Evolutionary conservation across 192 early-diverging fungal genomes (phyloP).

Genomic region (Lobosporangium transversale): DNA sequence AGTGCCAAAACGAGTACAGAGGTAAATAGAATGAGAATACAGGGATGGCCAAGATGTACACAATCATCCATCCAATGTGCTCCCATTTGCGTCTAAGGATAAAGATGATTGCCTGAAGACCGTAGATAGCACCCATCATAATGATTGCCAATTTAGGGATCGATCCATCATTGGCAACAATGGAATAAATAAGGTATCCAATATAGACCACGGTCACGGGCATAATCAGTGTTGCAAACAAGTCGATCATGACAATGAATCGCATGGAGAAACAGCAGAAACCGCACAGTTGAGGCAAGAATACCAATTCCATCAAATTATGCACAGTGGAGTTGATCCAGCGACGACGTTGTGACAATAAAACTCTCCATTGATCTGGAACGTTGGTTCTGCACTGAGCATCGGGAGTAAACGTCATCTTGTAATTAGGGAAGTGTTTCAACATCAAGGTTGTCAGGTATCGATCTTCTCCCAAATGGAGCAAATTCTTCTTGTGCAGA

Average conservation of each 20-base stretch:
- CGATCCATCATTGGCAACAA: slow-evolving; percentile 63
- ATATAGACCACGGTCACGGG: slow-evolving; percentile 92
- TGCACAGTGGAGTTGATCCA: slow-evolving; percentile 99
- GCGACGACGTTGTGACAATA: slow-evolving; percentile 97
- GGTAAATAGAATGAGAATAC: slow-evolving; percentile 87
- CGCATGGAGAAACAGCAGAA: slow-evolving; percentile 98
- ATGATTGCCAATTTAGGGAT: slow-evolving; percentile 86
- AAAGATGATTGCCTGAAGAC: slow-evolving; percentile 71
- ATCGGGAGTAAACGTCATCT: slow-evolving; percentile 92
- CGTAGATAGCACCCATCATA: slow-evolving; percentile 89
- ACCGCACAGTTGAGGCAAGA: slow-evolving; percentile 95
- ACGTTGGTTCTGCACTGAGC: slow-evolving; percentile 94
- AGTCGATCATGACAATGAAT: slow-evolving; percentile 94
- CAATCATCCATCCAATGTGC: slow-evolving; percentile 97
- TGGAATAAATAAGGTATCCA: slow-evolving; percentile 81
- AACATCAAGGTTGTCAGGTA: slow-evolving; percentile 95
- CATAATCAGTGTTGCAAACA: slow-evolving; percentile 92
- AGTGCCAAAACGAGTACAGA: slow-evolving; percentile 98
- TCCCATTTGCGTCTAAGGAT: slow-evolving; percentile 90
- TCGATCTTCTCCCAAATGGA: slow-evolving; percentile 98
- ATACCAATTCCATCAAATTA: slow-evolving; percentile 94
- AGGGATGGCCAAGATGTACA: slow-evolving; percentile 91
- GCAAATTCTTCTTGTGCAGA: slow-evolving; percentile 98
- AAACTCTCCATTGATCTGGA: slow-evolving; percentile 91
- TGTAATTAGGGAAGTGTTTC: slow-evolving; percentile 98